These are phyloP conservation scores for Suillus paluster DNA, from an alignment of 768 basidiomycete genomes.

Conservation along the genomic window DNA sequence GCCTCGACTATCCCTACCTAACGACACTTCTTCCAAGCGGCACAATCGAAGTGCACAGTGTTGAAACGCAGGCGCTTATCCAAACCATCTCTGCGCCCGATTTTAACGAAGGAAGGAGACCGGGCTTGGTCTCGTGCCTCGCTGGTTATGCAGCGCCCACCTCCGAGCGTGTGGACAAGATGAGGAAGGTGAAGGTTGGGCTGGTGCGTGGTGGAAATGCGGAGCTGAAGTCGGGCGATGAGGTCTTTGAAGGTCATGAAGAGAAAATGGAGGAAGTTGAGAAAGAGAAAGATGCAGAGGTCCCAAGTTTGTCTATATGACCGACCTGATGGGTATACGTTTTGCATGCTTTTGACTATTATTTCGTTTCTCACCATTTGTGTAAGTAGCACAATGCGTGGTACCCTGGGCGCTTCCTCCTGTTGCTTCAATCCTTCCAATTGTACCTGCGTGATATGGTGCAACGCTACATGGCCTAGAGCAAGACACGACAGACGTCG, in stretches of 20 bases:
- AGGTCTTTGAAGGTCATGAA: neutral
- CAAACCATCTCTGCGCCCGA: slow-evolving; percentile 66
- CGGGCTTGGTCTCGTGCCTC: slow-evolving; percentile 32
- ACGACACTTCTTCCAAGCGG: slow-evolving; percentile 79
- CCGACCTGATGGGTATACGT: neutral
- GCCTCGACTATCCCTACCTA: slow-evolving; percentile 82
- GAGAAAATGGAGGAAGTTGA: slow-evolving; percentile 2
- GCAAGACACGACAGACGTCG: too few relatives aligned
- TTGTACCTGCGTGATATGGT: too few relatives aligned
- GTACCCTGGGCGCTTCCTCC: too few relatives aligned
- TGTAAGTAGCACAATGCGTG: too few relatives aligned
- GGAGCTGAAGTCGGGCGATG: slow-evolving; percentile 6
- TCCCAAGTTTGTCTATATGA: slow-evolving; percentile 27
- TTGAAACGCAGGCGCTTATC: slow-evolving; percentile 72
- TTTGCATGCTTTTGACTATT: neutral
- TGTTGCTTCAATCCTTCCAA: too few relatives aligned
- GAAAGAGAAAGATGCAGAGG: slow-evolving; percentile 7
- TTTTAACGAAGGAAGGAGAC: slow-evolving; percentile 26
- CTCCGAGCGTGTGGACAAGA: slow-evolving; percentile 42
- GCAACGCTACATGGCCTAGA: too few relatives aligned
- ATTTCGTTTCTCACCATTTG: neutral
- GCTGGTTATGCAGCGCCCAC: slow-evolving; percentile 49
- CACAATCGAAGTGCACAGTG: slow-evolving; percentile 79
- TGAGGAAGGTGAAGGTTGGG: slow-evolving; percentile 38
- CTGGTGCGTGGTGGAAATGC: slow-evolving; percentile 25